A percentile compares a stretch with the other conserved stretches of the same genome.
Evolutionary conservation across 2,329 filamentous ascomycete genomes (phyloP).

Genomic region (Parastagonospora avenae): DNA sequence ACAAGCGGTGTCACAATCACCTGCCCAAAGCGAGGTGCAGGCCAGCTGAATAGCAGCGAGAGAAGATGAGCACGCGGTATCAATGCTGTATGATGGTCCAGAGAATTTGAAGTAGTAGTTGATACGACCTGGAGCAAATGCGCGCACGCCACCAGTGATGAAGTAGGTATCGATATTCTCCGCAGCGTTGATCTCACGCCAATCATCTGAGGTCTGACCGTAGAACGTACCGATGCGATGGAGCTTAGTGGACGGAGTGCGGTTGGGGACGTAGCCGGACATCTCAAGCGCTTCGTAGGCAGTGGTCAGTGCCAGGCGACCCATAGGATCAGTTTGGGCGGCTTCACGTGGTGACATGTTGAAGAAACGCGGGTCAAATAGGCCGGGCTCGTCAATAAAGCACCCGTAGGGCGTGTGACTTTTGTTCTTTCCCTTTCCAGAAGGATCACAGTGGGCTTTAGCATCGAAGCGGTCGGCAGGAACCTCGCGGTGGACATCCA

Average conservation of each 20-base stretch:
- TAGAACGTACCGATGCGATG: conserved; percentile 74
- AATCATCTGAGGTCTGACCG: conserved; percentile 77
- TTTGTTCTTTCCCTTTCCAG: conserved; percentile 75
- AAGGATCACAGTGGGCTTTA: conserved; percentile 71
- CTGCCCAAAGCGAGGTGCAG: conserved; percentile 74
- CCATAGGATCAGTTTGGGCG: conserved; percentile 80
- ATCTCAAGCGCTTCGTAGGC: conserved; percentile 84
- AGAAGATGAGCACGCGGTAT: conserved; percentile 80
- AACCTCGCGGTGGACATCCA: conserved; percentile 72
- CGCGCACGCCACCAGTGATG: conserved; percentile 66
- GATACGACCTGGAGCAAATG: conserved; percentile 68
- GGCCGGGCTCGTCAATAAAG: conserved; percentile 75
- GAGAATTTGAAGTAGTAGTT: conserved; percentile 80
- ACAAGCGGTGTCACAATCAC: conserved; percentile 80
- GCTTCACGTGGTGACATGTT: conserved; percentile 86
- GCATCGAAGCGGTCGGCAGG: conserved; percentile 76
- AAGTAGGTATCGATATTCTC: conserved; percentile 75
- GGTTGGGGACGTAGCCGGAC: conserved; percentile 76
- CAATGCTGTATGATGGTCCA: conserved; percentile 73
- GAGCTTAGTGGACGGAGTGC: conserved; percentile 69
- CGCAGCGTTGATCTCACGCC: conserved; percentile 74
- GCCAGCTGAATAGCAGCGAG: conserved; percentile 73
- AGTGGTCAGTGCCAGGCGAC: conserved; percentile 74
- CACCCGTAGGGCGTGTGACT: conserved; percentile 77
- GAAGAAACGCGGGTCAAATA: conserved; percentile 85